Base-by-base conservation (phyloP, 2,329 filamentous ascomycete species). In the Pseudomassariella vexata region DNA sequence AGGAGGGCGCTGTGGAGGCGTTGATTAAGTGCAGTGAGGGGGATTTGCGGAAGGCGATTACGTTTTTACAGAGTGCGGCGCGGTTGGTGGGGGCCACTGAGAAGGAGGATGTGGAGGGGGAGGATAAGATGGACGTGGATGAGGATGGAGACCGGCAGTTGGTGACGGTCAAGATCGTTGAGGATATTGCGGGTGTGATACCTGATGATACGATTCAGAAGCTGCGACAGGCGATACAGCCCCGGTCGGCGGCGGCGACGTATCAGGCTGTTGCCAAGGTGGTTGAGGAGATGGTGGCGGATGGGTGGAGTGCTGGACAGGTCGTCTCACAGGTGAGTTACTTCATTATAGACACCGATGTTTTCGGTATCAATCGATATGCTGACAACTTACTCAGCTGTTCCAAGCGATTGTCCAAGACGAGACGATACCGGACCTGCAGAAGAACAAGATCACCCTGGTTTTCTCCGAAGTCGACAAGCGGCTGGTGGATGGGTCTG, bases 141-240 rank as follows among this genome's bases (percentile, higher is more conserved):
- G 64, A 67, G 19, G 69, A 71, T 44, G n/a, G n/a, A n/a, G n/a
- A n/a, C n/a, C 70, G 65, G 32, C 76, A 70, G 24, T 42, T 65
- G 9, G 77, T 96, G 28, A 90, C 88, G 0, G 73, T 89, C 22
- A 77, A 76, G 47, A 85, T 78, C 32, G 77, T 98, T 28, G 86
- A 96, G 54, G 92, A 98, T 49, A 98, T 98, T 54, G 90, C 92
- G 1, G 92, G 94, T 34, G 87, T 96, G 3, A 89, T 99, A 45
- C 92, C 94, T 0, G 72, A 80, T 10, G 48, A 56, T 9, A 85
- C 87, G 2, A 77, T 98, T 30, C 73, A 83, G 34, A 61, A 59
- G 7, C 68, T 98, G 11, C 66, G 86, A 9, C 63, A 76, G 38
- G 83, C 87, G 12, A 84, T 96, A 65, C 82, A 85, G 45, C 85